phyloP scores from a whole-genome alignment of 2,329 filamentous ascomycete genomes.

The Alternaria solani region DNA sequence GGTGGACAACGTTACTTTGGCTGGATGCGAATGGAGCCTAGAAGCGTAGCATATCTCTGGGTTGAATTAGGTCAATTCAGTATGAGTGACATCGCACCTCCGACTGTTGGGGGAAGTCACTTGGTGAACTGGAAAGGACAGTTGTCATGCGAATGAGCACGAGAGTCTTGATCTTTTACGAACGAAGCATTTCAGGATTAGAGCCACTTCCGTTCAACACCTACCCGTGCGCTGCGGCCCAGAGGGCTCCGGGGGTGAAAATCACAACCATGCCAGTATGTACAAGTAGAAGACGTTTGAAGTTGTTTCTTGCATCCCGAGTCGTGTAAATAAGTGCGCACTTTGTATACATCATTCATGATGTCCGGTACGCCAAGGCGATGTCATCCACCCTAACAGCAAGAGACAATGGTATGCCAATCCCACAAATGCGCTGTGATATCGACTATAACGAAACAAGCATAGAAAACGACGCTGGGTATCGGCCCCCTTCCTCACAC shows the following conservation, averaged over 20 bases:
- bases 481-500: conserved; percentile 64
- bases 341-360: conserved; percentile 46
- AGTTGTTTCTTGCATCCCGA: conserved; percentile 18
- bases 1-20: conserved; percentile 18
- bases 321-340: conserved; percentile 17
- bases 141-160: neutral
- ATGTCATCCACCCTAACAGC: conserved; percentile 38
- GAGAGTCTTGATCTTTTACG: too few relatives aligned
- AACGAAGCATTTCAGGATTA: too few relatives aligned
- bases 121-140: conserved; percentile 6
- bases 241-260: neutral
- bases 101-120: conserved; percentile 12
- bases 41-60: conserved; percentile 10
- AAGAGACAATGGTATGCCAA: conserved; percentile 42
- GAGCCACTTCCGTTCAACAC: neutral
- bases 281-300: neutral
- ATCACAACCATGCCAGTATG: neutral
- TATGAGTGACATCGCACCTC: conserved; percentile 7
- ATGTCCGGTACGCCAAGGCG: conserved; percentile 46
- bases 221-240: neutral
- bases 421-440: conserved; percentile 50
- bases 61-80: neutral
- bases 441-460: conserved; percentile 45
- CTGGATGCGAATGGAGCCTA: conserved; percentile 14
- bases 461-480: conserved; percentile 41